phyloP scores from a whole-genome alignment of 2,329 filamentous ascomycete species.

The Mycosphaerella arachidis region DNA sequence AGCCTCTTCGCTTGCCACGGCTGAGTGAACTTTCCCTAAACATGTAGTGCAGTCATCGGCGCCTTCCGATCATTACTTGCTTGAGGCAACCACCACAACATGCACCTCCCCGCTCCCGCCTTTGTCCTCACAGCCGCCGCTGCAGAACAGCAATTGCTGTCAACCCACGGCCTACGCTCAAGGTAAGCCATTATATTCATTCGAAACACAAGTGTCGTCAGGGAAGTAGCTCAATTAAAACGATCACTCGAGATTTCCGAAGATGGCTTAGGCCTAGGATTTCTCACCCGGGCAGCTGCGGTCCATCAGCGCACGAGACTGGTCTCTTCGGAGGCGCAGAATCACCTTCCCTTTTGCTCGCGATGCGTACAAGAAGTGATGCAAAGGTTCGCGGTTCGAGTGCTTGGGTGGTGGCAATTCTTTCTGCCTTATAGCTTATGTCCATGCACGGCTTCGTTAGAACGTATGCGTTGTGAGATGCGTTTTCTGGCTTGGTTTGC shows the following conservation, averaged over 20 bases:
- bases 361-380: too few relatives aligned
- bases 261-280: not conserved
- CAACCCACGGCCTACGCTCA: not conserved
- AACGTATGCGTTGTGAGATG: not conserved
- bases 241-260: not conserved
- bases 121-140: not conserved
- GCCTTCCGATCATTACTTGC: too few relatives aligned
- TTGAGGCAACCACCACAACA: not conserved
- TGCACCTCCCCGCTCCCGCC: not conserved
- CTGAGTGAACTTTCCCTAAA: not conserved
- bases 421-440: not conserved
- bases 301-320: not conserved
- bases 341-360: not conserved
- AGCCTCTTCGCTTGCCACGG: not conserved
- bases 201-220: not conserved
- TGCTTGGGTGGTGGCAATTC: not conserved
- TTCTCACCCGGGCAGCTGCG: not conserved
- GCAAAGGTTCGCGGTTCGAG: not conserved
- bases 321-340: not conserved
- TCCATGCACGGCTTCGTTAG: too few relatives aligned
- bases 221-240: not conserved
- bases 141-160: not conserved
- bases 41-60: too few relatives aligned
- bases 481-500: not conserved
- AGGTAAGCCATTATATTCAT: not conserved